Evolutionary conservation across 73 alveolate species (phyloP).

Genomic region (Uronychia setigera): DNA sequence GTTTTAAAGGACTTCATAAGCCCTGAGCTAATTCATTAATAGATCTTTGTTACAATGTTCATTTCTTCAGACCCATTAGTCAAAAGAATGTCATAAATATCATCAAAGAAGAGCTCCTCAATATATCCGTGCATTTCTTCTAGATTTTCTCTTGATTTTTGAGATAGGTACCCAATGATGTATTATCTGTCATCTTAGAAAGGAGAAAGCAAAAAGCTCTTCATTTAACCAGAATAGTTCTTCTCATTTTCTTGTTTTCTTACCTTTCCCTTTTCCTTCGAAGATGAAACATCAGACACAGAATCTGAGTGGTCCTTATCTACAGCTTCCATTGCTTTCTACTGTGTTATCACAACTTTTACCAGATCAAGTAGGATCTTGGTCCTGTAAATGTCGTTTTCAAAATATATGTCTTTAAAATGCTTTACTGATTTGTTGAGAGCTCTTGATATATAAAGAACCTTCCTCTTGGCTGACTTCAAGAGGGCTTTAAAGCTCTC

Average conservation of each 20-base stretch:
- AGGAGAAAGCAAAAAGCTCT: constrained; percentile 35
- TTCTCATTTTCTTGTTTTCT: neutral
- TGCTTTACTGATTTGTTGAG: constrained; percentile 42
- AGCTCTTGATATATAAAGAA: constrained; percentile 22
- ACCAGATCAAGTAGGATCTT: constrained; percentile 14
- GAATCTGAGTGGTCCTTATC: neutral
- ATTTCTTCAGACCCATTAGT: constrained; percentile 30
- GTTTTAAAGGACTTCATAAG: constrained; percentile 38
- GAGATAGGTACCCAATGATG: constrained; percentile 28
- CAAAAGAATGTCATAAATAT: constrained; percentile 24
- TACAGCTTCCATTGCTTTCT: neutral
- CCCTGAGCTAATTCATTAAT: constrained; percentile 16
- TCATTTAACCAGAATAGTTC: neutral
- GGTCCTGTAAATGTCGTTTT: constrained; percentile 50
- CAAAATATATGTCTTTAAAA: constrained; percentile 42
- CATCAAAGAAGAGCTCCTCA: constrained; percentile 41
- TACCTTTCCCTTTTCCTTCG: neutral
- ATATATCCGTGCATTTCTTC: constrained; percentile 14
- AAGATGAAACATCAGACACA: neutral
- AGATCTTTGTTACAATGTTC: neutral
- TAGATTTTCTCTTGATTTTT: constrained; percentile 43
- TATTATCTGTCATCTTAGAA: constrained; percentile 45
- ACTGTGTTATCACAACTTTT: neutral
- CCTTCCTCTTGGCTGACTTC: neutral
- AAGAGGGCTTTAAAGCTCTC: constrained; percentile 25